Evolutionary conservation across 768 basidiomycete genomes (phyloP).

Genomic region (Scleroderma bovista): DNA sequence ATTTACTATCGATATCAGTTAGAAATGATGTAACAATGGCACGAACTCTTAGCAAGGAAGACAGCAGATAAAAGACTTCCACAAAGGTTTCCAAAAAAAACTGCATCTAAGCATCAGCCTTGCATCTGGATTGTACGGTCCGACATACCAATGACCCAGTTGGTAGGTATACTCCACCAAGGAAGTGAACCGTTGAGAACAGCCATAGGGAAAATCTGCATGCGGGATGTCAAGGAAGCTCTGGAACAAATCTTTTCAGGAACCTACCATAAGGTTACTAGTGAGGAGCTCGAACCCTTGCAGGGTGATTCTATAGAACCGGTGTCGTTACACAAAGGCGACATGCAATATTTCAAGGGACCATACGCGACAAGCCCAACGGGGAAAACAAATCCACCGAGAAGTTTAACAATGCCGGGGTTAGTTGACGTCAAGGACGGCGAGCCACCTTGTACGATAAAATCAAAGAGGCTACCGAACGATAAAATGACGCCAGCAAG

Average conservation of each 20-base stretch:
- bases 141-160: slow-evolving; percentile 59
- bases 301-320: slow-evolving; percentile 60
- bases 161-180: slow-evolving; percentile 63
- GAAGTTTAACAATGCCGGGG: slow-evolving; percentile 62
- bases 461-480: slow-evolving; percentile 61
- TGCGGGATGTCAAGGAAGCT: background rate
- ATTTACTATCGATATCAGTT: background rate
- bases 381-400: slow-evolving; percentile 68
- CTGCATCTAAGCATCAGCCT: slow-evolving; percentile 31
- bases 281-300: slow-evolving; percentile 68
- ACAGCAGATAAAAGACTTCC: slow-evolving; percentile 69
- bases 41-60: slow-evolving; percentile 59
- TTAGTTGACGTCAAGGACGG: slow-evolving; percentile 43
- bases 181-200: slow-evolving; percentile 54
- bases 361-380: slow-evolving; percentile 69
- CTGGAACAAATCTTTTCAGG: background rate
- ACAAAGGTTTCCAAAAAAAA: slow-evolving; percentile 61
- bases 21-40: background rate
- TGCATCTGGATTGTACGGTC: background rate
- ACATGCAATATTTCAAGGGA: background rate
- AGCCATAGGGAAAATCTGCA: slow-evolving; percentile 69
- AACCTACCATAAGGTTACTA: slow-evolving; percentile 67
- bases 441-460: slow-evolving; percentile 58
- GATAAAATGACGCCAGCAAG: slow-evolving; percentile 70
- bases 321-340: background rate